Evolutionary conservation across 1,284 basidiomycete species (phyloP).

Genomic region (Nidula niveotomentosa): DNA sequence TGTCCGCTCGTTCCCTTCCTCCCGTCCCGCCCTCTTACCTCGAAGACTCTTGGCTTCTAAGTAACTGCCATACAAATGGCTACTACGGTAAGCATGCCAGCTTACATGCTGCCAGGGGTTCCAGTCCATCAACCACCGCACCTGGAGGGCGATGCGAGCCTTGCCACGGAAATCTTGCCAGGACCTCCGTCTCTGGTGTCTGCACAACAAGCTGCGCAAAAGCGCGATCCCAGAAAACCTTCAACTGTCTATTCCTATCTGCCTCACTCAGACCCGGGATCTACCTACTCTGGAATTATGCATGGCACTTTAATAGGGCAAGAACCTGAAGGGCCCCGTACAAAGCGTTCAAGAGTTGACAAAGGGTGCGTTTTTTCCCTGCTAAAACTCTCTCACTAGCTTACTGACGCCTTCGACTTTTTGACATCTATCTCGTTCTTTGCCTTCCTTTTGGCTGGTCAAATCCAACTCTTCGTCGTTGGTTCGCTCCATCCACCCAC

Average conservation of each 20-base stretch:
- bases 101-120: slow-evolving; percentile 66
- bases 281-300: slow-evolving; percentile 75
- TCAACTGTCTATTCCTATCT: slow-evolving; percentile 68
- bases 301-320: slow-evolving; percentile 58
- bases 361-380: slow-evolving; percentile 57
- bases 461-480: slow-evolving; percentile 10
- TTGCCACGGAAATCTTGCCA: slow-evolving; percentile 83
- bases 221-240: slow-evolving; percentile 76
- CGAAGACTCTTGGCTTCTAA: slow-evolving; percentile 13
- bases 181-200: slow-evolving; percentile 73
- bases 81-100: slow-evolving; percentile 66
- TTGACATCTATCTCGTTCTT: slow-evolving; percentile 1
- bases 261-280: slow-evolving; percentile 77
- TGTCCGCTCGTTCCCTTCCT: slow-evolving; percentile 29
- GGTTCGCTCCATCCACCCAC: slow-evolving; percentile 8
- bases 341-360: slow-evolving; percentile 70
- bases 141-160: slow-evolving; percentile 72
- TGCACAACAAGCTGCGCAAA: slow-evolving; percentile 61
- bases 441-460: slow-evolving; percentile 5
- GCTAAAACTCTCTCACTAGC: neutral
- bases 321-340: slow-evolving; percentile 61
- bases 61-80: slow-evolving; percentile 43
- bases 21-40: slow-evolving; percentile 19
- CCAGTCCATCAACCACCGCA: slow-evolving; percentile 71
- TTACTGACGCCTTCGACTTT: neutral